A percentile compares a stretch with the other conserved stretches of the same genome.
Conservation (phyloP, 176 grass and related monocot species). For the Puccinellia tenuiflora region DNA sequence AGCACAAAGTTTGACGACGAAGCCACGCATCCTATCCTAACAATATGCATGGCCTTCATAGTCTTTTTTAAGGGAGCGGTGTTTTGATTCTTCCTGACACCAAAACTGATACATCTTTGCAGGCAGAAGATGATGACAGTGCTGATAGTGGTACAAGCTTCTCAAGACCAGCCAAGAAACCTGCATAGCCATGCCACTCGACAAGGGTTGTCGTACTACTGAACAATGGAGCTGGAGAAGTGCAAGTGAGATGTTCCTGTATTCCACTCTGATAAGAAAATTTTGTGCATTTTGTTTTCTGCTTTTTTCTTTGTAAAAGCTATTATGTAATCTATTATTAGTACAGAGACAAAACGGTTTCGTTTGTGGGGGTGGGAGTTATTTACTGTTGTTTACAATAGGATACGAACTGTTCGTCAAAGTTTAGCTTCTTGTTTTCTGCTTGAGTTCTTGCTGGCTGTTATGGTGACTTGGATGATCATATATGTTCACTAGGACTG, state of each 20-base stretch:
- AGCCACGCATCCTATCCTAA: too few relatives aligned
- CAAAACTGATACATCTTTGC: constrained; percentile 5
- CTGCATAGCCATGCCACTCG: constrained; percentile 19
- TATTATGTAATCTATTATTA: constrained; percentile 17
- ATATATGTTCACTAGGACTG: not conserved
- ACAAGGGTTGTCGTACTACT: not conserved
- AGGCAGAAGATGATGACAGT: constrained; percentile 58
- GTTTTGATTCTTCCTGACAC: not conserved
- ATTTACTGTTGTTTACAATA: not conserved
- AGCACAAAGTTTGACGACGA: not conserved
- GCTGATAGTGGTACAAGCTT: constrained; percentile 47
- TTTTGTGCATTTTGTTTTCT: constrained; percentile 9
- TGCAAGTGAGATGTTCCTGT: not conserved
- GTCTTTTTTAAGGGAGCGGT: not conserved
- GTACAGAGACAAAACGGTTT: not conserved
- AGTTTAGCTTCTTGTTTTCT: constrained; percentile 25
- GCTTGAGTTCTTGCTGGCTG: not conserved
- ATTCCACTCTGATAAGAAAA: not conserved
- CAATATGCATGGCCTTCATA: too few relatives aligned
- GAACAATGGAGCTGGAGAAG: constrained; percentile 14
- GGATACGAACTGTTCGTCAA: not conserved
- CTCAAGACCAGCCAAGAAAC: constrained; percentile 54
- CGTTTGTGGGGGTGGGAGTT: not conserved
- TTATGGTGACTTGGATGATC: not conserved
- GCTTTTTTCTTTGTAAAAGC: not conserved